Evolutionary conservation across 2,329 filamentous ascomycete genomes (phyloP), one percentile per base, ranked within the genome.

Genomic region (Alternaria arbusti): DNA sequence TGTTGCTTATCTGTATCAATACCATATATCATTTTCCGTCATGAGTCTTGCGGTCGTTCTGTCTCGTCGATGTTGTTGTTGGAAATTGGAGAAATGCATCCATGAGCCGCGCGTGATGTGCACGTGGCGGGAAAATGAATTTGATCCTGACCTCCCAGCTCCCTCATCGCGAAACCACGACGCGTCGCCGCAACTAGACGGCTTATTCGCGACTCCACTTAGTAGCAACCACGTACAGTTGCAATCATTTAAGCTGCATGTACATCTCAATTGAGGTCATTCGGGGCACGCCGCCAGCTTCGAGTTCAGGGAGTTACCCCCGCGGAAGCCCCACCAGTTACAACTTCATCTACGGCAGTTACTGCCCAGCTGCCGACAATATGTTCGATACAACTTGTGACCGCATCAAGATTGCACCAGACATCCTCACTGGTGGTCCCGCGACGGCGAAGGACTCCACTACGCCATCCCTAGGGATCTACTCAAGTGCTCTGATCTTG

Each of bases 281-380:
- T 20, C 20, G 36, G 12, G 46, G 13, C 20, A n/a, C 12, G 28
- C 22, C 22, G 26, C 28, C 17, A 54, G 40, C n/a, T 22, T 17
- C 26, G 49, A 36, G n/a, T 23, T 36, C 32, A 25, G 49, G 8
- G 17, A 28, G 25, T 57, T 32, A 46, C 44, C 57, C 49, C 52
- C 36, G 20, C 45, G 36, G 59, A 57, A 47, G 59, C 59, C 59
- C 59, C 54, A 62, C 59, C 36, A 57, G 40, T 23, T 17, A 28
- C 23, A 28, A 36, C 47, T 51, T 51, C 47, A 61, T 57, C 23
- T 52, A 52, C 54, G 59, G 59, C 54, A 61, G 59, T 61, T 61
- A 8, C 36, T 61, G 54, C 54, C 59, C 59, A 58, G 54, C 25
- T 54, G 22, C 46, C 46, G 46, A 57, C 46, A 59, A 26, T 61